Percentiles rank a stretch among this genome's conserved stretches.
Evolutionary conservation across 441 rosid species (phyloP).

Genomic region (Croton laevigatus): DNA sequence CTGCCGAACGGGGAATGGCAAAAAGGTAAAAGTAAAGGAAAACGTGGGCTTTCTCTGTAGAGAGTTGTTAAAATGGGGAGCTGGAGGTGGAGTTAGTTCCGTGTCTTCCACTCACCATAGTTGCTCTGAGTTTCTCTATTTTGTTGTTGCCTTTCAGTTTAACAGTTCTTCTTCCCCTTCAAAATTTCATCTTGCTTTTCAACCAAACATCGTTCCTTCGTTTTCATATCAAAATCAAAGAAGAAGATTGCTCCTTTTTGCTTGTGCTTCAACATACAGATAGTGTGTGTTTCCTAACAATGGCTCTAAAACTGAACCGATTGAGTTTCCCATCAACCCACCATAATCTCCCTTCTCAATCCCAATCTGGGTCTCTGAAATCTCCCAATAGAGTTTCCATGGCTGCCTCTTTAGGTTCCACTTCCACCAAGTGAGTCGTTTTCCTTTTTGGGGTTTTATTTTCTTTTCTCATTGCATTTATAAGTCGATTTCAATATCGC

Average conservation of each 20-base stretch:
- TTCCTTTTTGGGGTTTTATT: too few relatives aligned
- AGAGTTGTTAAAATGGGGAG: too few relatives aligned
- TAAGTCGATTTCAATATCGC: background rate
- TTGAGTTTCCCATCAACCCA: slow-evolving; percentile 24
- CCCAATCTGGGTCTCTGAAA: slow-evolving; percentile 23
- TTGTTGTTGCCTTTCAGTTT: background rate
- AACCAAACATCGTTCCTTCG: too few relatives aligned
- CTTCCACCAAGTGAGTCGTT: slow-evolving; percentile 5
- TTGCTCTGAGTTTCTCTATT: too few relatives aligned
- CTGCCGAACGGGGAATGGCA: too few relatives aligned
- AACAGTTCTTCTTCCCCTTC: background rate
- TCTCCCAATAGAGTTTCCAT: slow-evolving; percentile 23
- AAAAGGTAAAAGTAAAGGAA: too few relatives aligned
- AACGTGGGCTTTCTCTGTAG: too few relatives aligned
- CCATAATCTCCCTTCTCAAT: slow-evolving; percentile 26
- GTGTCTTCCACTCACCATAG: too few relatives aligned
- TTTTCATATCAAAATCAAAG: too few relatives aligned
- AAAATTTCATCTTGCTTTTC: background rate
- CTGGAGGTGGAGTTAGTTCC: too few relatives aligned
- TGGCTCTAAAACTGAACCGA: slow-evolving; percentile 40
- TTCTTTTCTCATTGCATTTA: background rate
- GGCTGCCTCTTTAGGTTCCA: background rate
- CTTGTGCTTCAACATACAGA: too few relatives aligned
- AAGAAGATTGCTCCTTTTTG: too few relatives aligned
- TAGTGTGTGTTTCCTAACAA: background rate